Base-by-base conservation (phyloP, 164 flowering plant genomes). In the Chimonanthus praecox region DNA sequence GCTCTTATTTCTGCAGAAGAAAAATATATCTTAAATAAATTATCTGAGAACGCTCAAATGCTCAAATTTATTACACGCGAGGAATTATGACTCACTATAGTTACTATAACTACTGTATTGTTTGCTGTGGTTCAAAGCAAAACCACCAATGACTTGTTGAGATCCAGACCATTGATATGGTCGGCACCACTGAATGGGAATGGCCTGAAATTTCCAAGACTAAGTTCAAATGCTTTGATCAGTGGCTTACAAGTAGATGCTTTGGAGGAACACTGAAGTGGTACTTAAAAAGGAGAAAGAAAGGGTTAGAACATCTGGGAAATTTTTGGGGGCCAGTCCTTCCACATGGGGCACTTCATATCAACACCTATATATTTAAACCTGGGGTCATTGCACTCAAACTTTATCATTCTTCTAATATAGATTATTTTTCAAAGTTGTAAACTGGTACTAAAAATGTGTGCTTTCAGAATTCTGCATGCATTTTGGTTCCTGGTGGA, bases 401-500 rank as follows among this genome's bases (percentile, higher is more conserved):
- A 51, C 49, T 68, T 5, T 18, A 33, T 33, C 33, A 33, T 33
- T 33, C 33, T 33, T 33, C 33, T 33, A 33, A 33, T 33, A 33
- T 33, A 33, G 33, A 33, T 33, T 33, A 47, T 50, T 16, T 13
- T 47, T 68, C 51, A 68, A 18, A 47, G 47, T 4, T 51, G 3
- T 5, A 18, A 33, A 48, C 47, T 78, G 47, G 63, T 66, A 20
- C 54, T 76, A 71, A 70, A 73, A 18, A 54, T 47, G 10, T 60
- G 16, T 49, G 18, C 79, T 75, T 84, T 74, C 92, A 96, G 99
- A 84, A 78, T 83, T 93, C 98, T 70, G 84, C 89, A 71, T 88
- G 99, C 77, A 82, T 96, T 77, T 76, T 96, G 82, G 92, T 96
- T 78, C 99, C 99, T 75, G 99, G 99, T 75, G 99, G 99, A 50